Conservation (phyloP, 768 basidiomycete genomes). For the Kwoniella mangroviensis region DNA sequence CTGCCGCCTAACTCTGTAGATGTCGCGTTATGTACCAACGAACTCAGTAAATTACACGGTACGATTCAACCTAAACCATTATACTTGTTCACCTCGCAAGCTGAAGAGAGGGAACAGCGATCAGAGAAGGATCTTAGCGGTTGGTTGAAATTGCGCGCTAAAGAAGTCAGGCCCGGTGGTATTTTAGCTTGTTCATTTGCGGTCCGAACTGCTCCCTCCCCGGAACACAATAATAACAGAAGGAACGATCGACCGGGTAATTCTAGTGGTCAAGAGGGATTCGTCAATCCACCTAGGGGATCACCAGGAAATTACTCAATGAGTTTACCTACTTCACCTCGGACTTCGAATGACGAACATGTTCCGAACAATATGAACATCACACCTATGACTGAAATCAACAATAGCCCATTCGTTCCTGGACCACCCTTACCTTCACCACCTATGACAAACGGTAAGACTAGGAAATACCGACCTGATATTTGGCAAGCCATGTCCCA, state of each 20-base stretch:
- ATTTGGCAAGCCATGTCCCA: conserved; percentile 39
- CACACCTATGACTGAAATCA: conserved; percentile 23
- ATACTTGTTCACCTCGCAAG: conserved; percentile 9
- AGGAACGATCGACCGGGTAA: not conserved
- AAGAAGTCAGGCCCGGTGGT: conserved; percentile 34
- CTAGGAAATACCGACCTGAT: conserved; percentile 20
- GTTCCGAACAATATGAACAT: conserved; percentile 2
- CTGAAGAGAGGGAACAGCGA: conserved; percentile 26
- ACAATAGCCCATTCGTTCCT: conserved; percentile 3
- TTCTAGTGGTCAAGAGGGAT: not conserved
- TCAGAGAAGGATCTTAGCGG: conserved; percentile 30
- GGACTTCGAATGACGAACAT: conserved; percentile 9
- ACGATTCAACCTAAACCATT: conserved; percentile 5
- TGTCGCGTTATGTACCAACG: conserved; percentile 28
- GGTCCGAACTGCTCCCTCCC: conserved; percentile 15
- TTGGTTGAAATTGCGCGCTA: conserved; percentile 33
- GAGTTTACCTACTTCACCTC: conserved; percentile 20
- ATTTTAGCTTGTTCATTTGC: conserved; percentile 26
- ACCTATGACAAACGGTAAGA: conserved; percentile 19
- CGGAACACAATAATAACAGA: not conserved
- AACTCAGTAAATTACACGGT: conserved; percentile 28
- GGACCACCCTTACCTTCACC: conserved; percentile 13
- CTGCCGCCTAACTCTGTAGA: conserved; percentile 31
- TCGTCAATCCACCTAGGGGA: conserved; percentile 10
- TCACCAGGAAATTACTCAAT: conserved; percentile 17